A percentile compares a stretch with the other conserved stretches of the same genome.
Conservation (phyloP, 768 basidiomycete genomes). For the Suillus variegatus region DNA sequence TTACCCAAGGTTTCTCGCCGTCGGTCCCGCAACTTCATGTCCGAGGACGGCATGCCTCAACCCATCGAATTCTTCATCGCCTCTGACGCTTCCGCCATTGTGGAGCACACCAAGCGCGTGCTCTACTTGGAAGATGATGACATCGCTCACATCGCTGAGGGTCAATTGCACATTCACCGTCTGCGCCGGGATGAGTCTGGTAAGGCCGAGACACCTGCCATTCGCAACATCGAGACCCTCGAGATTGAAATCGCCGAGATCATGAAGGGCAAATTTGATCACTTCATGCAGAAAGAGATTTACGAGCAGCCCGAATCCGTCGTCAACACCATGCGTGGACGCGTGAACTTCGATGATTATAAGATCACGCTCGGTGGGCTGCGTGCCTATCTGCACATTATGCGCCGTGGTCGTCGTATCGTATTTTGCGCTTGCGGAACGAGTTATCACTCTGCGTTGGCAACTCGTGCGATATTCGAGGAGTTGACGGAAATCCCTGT, state of each 20-base stretch:
- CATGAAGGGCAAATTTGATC: constrained; percentile 99
- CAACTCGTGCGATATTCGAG: constrained; percentile 97
- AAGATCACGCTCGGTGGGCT: constrained; percentile 93
- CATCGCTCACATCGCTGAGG: constrained; percentile 95
- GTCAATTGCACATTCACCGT: constrained; percentile 98
- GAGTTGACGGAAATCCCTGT: constrained; percentile 99
- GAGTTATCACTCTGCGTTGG: constrained; percentile 95
- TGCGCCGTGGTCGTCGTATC: constrained; percentile 91
- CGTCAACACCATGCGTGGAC: constrained; percentile 99
- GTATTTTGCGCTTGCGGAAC: constrained; percentile 99
- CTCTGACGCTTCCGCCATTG: constrained; percentile 93
- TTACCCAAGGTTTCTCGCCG: constrained; percentile 84
- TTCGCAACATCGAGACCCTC: constrained; percentile 95
- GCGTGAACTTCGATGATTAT: constrained; percentile 95
- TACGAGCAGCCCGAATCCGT: constrained; percentile 99
- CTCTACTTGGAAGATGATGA: constrained; percentile 99
- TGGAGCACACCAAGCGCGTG: constrained; percentile 99
- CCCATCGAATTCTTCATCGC: constrained; percentile 99
- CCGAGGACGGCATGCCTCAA: constrained; percentile 96
- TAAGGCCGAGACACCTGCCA: constrained; percentile 56
- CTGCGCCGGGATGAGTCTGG: constrained; percentile 84
- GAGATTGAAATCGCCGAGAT: constrained; percentile 99
- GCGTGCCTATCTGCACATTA: constrained; percentile 92
- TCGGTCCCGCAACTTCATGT: constrained; percentile 97
- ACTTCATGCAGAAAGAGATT: constrained; percentile 99